Evolutionary conservation across 306 rosid species (phyloP).

Genomic region (Acacia confusa): DNA sequence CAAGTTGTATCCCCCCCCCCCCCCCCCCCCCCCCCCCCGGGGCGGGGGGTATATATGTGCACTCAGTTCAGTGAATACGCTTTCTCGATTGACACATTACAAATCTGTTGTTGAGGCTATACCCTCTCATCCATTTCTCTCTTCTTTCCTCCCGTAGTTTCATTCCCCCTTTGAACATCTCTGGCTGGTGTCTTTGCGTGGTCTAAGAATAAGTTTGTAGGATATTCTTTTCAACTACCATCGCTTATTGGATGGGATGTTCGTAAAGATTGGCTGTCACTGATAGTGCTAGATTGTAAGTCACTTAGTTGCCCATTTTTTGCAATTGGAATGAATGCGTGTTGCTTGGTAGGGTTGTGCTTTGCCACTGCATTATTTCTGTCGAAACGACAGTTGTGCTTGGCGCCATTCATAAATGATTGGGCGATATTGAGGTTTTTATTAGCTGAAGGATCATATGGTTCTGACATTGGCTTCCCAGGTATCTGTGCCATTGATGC

Average conservation of each 20-base stretch:
- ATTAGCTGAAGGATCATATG: background rate
- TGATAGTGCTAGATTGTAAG: background rate
- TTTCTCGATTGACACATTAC: background rate
- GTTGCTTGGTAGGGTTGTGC: too few relatives aligned
- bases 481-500: background rate
- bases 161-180: background rate
- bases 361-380: background rate
- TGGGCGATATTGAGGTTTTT: background rate
- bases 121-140: background rate
- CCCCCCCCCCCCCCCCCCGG: background rate
- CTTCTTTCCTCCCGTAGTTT: too few relatives aligned
- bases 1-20: background rate
- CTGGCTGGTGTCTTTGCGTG: background rate
- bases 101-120: background rate
- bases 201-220: too few relatives aligned
- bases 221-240: too few relatives aligned
- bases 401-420: background rate
- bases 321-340: background rate
- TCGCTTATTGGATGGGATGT: too few relatives aligned
- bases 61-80: background rate
- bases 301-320: background rate
- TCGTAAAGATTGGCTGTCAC: too few relatives aligned
- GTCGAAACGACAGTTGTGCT: background rate
- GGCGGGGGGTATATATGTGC: too few relatives aligned
- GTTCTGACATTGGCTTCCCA: background rate